Conservation (phyloP, 2,329 filamentous ascomycete species). For the Lachnellula cervina region DNA sequence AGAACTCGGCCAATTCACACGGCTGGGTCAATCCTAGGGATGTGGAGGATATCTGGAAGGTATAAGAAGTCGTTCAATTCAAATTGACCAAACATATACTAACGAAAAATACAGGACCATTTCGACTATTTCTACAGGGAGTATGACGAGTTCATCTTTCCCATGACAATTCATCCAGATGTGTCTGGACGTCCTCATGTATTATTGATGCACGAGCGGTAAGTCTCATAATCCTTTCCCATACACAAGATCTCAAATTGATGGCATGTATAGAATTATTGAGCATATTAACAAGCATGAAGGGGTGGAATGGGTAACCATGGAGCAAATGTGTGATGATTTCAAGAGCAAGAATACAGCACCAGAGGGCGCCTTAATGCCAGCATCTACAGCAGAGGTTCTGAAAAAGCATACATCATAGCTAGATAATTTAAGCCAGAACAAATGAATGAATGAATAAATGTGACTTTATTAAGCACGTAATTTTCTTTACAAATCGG, state of each 20-base stretch:
- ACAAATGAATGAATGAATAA: too few relatives aligned
- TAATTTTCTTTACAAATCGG: too few relatives aligned
- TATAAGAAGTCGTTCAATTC: conserved; percentile 28
- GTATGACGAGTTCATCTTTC: conserved; percentile 72
- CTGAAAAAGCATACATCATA: conserved; percentile 26
- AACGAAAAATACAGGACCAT: conserved; percentile 40
- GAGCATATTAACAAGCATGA: conserved; percentile 61
- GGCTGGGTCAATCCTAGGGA: conserved; percentile 51
- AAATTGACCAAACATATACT: not conserved
- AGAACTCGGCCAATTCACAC: conserved; percentile 59
- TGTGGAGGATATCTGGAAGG: conserved; percentile 59
- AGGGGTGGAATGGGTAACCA: conserved; percentile 62
- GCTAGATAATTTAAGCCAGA: too few relatives aligned
- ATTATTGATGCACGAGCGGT: conserved; percentile 68
- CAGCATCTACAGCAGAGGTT: conserved; percentile 49
- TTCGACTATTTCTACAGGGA: conserved; percentile 73
- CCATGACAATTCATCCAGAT: conserved; percentile 73
- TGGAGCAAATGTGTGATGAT: conserved; percentile 67
- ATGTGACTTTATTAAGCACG: too few relatives aligned
- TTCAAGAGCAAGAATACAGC: conserved; percentile 63
- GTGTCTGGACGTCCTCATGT: conserved; percentile 68
- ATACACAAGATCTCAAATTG: conserved; percentile 61
- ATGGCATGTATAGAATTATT: conserved; percentile 67
- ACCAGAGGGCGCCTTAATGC: conserved; percentile 55
- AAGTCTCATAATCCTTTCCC: conserved; percentile 16